These are phyloP conservation scores for Phlegmacium glaucopus DNA, from an alignment of 768 basidiomycete species.

Conservation along the genomic window DNA sequence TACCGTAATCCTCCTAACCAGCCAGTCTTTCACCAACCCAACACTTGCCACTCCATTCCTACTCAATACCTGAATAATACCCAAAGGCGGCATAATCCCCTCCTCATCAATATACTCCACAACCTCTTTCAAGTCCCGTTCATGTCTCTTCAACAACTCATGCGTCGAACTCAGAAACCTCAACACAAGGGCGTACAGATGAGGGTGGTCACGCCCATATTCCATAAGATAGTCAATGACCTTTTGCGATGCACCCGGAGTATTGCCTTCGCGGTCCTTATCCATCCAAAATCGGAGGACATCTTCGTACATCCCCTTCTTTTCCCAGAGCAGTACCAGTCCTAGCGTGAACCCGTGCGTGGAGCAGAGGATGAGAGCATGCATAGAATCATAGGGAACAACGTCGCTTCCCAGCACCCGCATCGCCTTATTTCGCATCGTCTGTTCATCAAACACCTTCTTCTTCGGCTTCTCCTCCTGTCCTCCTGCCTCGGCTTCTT, in stretches of 20 bases:
- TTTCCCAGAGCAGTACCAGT: constrained; percentile 89
- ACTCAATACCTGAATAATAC: constrained; percentile 84
- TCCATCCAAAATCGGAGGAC: constrained; percentile 94
- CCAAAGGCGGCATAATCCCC: constrained; percentile 84
- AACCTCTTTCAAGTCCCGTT: constrained; percentile 65
- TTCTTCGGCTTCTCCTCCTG: constrained; percentile 9
- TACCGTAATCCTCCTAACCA: constrained; percentile 73
- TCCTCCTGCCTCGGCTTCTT: not conserved
- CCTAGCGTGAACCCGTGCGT: constrained; percentile 79
- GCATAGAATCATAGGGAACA: constrained; percentile 82
- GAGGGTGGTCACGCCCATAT: constrained; percentile 69
- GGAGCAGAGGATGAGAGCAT: constrained; percentile 94
- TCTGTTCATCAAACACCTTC: constrained; percentile 28
- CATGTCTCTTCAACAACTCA: constrained; percentile 67
- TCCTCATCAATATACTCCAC: constrained; percentile 78
- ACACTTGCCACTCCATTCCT: constrained; percentile 89
- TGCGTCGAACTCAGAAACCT: constrained; percentile 85
- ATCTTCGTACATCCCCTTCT: constrained; percentile 94
- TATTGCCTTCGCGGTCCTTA: constrained; percentile 40
- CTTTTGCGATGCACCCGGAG: constrained; percentile 41
- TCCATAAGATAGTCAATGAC: constrained; percentile 70
- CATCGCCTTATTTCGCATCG: constrained; percentile 64
- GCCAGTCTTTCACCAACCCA: constrained; percentile 89
- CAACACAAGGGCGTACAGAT: constrained; percentile 84
- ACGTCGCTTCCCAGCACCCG: constrained; percentile 57